A percentile compares a stretch with the other conserved stretches of the same genome.
Evolutionary conservation across 2,329 filamentous ascomycete species (phyloP).

Genomic region (Hymenoscyphus albidus): DNA sequence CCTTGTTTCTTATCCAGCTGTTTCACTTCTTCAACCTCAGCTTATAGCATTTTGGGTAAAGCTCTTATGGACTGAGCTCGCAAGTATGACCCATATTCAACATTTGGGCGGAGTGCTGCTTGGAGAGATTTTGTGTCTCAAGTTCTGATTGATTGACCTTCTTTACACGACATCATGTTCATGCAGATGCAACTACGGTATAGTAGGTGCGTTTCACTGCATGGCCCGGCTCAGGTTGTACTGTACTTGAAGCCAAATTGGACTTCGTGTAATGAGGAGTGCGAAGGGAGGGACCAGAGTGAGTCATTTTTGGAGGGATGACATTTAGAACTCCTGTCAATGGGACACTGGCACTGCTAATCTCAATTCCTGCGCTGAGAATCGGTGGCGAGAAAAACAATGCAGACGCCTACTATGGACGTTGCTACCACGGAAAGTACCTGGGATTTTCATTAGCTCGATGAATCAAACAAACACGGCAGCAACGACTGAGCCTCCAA

Average conservation of each 20-base stretch:
- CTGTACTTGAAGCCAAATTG: neutral
- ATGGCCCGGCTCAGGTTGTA: neutral
- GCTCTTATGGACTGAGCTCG: neutral
- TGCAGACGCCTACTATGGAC: constrained; percentile 61
- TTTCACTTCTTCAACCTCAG: neutral
- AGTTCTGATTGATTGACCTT: neutral
- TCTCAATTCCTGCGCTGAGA: constrained; percentile 23
- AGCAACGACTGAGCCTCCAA: neutral
- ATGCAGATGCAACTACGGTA: neutral
- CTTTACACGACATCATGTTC: neutral
- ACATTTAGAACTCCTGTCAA: neutral
- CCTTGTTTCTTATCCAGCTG: too few relatives aligned
- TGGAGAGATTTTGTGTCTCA: neutral
- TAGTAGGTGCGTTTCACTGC: neutral
- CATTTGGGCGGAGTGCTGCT: neutral
- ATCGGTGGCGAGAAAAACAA: constrained; percentile 54
- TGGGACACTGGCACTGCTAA: constrained; percentile 12
- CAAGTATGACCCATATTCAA: neutral
- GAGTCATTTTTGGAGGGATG: neutral
- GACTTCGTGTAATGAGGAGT: neutral
- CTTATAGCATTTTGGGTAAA: neutral
- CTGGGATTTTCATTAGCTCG: constrained; percentile 37
- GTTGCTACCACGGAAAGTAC: constrained; percentile 59
- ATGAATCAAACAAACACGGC: neutral
- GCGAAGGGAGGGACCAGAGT: neutral